phyloP scores from a whole-genome alignment of 2,329 filamentous ascomycete species.

The Torrubiella hemipterigena region DNA sequence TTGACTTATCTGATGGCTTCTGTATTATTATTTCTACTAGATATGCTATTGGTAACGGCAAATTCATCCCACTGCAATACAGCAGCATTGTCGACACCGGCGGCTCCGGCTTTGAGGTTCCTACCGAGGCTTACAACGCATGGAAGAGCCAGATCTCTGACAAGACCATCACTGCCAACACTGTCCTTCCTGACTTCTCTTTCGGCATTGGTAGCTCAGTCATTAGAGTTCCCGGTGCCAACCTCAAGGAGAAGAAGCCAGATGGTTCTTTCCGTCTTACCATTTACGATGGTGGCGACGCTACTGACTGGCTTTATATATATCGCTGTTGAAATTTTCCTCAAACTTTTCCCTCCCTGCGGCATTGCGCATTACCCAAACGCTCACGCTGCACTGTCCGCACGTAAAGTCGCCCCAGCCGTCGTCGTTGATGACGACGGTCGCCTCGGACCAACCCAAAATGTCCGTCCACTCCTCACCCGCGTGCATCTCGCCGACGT shows the following conservation, averaged over 20 bases:
- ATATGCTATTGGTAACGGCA: conserved; percentile 10
- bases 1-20: conserved; percentile 52
- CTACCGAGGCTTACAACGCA: conserved; percentile 32
- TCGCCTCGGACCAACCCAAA: conserved; percentile 38
- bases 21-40: conserved; percentile 32
- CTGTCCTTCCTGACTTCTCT: conserved; percentile 34
- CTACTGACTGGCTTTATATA: neutral
- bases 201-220: conserved; percentile 45
- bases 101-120: conserved; percentile 49
- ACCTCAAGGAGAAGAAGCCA: neutral
- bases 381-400: conserved; percentile 38
- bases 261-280: conserved; percentile 1
- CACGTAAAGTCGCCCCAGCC: conserved; percentile 50
- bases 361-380: conserved; percentile 47
- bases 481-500: conserved; percentile 44
- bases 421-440: conserved; percentile 46
- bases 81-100: conserved; percentile 44
- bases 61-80: conserved; percentile 22
- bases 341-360: conserved; percentile 33
- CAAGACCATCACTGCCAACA: conserved; percentile 25
- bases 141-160: conserved; percentile 35
- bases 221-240: conserved; percentile 38
- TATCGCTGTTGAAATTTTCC: conserved; percentile 15
- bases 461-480: conserved; percentile 56
- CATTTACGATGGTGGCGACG: neutral